Percentiles rank a stretch among this genome's conserved stretches.
phyloP scores from a whole-genome alignment of 352 stramenopile species.

The Pythium rhizo-oryzae region DNA sequence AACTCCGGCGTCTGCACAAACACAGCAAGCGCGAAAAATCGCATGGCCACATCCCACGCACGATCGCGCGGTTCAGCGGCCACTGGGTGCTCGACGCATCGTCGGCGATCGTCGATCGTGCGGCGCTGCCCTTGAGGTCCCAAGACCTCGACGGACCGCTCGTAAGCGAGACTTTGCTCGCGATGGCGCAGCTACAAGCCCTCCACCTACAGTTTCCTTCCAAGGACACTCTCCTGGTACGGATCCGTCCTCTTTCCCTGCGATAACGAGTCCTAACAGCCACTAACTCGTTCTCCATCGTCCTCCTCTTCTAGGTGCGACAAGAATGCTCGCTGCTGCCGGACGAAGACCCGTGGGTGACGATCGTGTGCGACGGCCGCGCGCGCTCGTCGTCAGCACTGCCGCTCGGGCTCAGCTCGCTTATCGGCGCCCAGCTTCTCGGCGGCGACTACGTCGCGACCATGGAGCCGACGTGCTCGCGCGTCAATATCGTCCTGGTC shows the following conservation, averaged over 20 bases:
- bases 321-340: slow-evolving; percentile 30
- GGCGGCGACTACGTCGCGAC: slow-evolving; percentile 21
- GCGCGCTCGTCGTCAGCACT: slow-evolving; percentile 8
- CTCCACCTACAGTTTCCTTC: slow-evolving; percentile 26
- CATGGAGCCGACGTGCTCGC: background rate
- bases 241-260: background rate
- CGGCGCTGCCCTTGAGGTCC: background rate
- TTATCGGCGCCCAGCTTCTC: slow-evolving; percentile 8
- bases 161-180: slow-evolving; percentile 33
- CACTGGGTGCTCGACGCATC: slow-evolving; percentile 24
- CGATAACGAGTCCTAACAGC: background rate
- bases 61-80: slow-evolving; percentile 19
- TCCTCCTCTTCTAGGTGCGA: slow-evolving; percentile 28
- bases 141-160: slow-evolving; percentile 20
- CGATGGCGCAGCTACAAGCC: slow-evolving; percentile 35
- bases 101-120: background rate
- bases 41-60: slow-evolving; percentile 9
- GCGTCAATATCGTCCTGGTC: slow-evolving; percentile 12
- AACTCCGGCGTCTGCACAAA: background rate
- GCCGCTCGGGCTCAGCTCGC: slow-evolving; percentile 18
- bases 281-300: background rate
- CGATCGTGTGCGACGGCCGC: slow-evolving; percentile 39
- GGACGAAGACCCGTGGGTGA: slow-evolving; percentile 33
- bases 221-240: slow-evolving; percentile 20
- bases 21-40: background rate